A percentile compares a stretch with the other conserved stretches of the same genome.
Conservation (phyloP, 108 stramenopile species). For the Conticribra weissflogii region DNA sequence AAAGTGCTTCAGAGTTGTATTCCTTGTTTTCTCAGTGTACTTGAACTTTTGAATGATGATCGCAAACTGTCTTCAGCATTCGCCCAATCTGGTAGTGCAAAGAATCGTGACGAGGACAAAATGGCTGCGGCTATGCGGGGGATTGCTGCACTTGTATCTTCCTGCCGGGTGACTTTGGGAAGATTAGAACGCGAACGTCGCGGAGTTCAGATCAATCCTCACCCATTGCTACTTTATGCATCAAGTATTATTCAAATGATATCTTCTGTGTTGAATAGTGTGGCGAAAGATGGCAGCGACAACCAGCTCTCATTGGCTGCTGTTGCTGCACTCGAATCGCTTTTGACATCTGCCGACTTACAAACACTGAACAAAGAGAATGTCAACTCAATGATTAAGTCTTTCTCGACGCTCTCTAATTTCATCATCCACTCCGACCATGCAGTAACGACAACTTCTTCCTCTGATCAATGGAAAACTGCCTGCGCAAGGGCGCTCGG, state of each 20-base stretch:
- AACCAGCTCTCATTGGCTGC: slow-evolving; percentile 42
- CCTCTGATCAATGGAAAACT: slow-evolving; percentile 26
- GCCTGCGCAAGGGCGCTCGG: slow-evolving; percentile 48
- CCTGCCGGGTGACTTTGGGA: slow-evolving; percentile 57
- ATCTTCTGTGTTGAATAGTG: slow-evolving; percentile 18
- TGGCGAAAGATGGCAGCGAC: slow-evolving; percentile 7
- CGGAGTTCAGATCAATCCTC: slow-evolving; percentile 70
- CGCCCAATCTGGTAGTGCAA: slow-evolving; percentile 7
- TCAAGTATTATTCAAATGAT: slow-evolving; percentile 41
- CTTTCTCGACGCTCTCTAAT: slow-evolving; percentile 30
- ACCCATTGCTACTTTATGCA: slow-evolving; percentile 63
- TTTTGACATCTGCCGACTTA: slow-evolving; percentile 46
- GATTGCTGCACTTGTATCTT: slow-evolving; percentile 74
- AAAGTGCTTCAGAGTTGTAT: slow-evolving; percentile 55
- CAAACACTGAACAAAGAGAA: slow-evolving; percentile 29
- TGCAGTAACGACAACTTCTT: background rate
- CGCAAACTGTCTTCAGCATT: slow-evolving; percentile 6
- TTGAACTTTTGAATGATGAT: slow-evolving; percentile 22
- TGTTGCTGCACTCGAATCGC: slow-evolving; percentile 56
- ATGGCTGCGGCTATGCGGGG: slow-evolving; percentile 67
- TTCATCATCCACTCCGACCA: slow-evolving; percentile 5
- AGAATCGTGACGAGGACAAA: slow-evolving; percentile 51
- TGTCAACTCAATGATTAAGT: slow-evolving; percentile 8
- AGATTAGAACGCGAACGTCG: slow-evolving; percentile 32
- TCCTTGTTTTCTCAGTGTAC: slow-evolving; percentile 44